Evolutionary conservation across 2,329 filamentous ascomycete species (phyloP), one percentile per base, ranked within the genome.

Genomic region (Cordyceps farinosa): DNA sequence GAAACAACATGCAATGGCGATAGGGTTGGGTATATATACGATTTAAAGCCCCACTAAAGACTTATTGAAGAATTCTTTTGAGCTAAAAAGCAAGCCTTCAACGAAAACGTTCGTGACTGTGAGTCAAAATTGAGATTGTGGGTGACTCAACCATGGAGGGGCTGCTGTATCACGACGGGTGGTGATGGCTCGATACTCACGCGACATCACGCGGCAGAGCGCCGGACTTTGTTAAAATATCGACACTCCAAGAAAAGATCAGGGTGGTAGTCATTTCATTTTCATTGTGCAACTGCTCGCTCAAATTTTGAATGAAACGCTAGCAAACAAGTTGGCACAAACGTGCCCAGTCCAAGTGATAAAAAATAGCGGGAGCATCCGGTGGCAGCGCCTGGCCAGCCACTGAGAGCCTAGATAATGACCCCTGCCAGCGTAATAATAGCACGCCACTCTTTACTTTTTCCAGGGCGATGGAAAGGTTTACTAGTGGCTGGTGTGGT

Each of bases 311-410:
- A 22, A 51, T 9, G 34, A 32, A 53, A 53, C 30, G 22, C 52
- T 30, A 2, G 22, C 52, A n/a, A 54, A 40, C n/a, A n/a, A n/a
- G 34, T 30, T 13, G 8, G 17, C 11, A 38, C 17, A 38, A 36
- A 22, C 5, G 9, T 30, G 45, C 22, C 22, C 30, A 53, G 32
- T 55, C 8, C 34, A 54, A 36, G 34, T 11, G 22, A 40, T 34
- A 52, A 61, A 52, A 22, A 61, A 53, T 36, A 44, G 54, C 54
- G 54, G 61, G 61, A 63, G 61, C 48, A 40, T 47, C 54, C 61
- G 61, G 47, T 58, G 38, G 34, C 30, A 53, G 48, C 48, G 48
- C 38, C 27, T 47, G 32, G 61, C 27, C 48, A 58, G 48, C 61
- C 61, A 63, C 38, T 63, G 27, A 54, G 47, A 54, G 40, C 30